Base-by-base conservation (phyloP, 176 grass and related monocot genomes). In the Typha latifolia region DNA sequence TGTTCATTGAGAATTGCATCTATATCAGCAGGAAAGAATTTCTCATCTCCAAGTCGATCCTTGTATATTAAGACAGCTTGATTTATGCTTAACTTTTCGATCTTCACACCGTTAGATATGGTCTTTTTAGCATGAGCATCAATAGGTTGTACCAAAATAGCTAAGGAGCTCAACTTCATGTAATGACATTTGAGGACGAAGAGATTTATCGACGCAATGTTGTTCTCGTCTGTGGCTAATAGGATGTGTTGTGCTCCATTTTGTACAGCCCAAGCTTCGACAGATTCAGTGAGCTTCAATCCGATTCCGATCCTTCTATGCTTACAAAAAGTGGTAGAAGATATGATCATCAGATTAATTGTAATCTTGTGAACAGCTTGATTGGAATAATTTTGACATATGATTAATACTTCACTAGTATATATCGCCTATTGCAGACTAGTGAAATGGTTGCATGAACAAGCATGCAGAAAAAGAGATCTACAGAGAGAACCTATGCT, bases 221-320 rank as follows among this genome's bases (percentile, higher is more conserved):
- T 74, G 6, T 29, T 55, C 16, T 62, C 62, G n/a, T 74, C 62
- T 1, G 62, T 63, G n/a, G 62, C 62, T 2, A 64, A 29, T 4
- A 74, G 48, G 50, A 74, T 34, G 29, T 74, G 32, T 20, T 29
- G 49, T 14, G 72, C 72, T 26, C 72, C 62, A 34, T 66, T 63
- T 49, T 7, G 62, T 32, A 32, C 49, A 0, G 72, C 72, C 72
- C 72, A 75, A 29, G 49, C 62, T 64, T 75, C 63, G 12, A 75
- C 29, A 14, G 63, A 75, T 52, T 66, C 47, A 10, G 32, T 66
- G 24, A 75, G 63, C 63, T 56, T 66, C 14, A 23, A 21, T 23
- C 73, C 73, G 13, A 75, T 57, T 18, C 73, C 73, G 49, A 56
- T 75, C 49, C 73, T 13, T 29, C 63, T 68, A 9, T 16, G 49